Evolutionary conservation across 2,329 filamentous ascomycete genomes (phyloP), one percentile per base, ranked within the genome.

Genomic region (Aspergillus awamori): DNA sequence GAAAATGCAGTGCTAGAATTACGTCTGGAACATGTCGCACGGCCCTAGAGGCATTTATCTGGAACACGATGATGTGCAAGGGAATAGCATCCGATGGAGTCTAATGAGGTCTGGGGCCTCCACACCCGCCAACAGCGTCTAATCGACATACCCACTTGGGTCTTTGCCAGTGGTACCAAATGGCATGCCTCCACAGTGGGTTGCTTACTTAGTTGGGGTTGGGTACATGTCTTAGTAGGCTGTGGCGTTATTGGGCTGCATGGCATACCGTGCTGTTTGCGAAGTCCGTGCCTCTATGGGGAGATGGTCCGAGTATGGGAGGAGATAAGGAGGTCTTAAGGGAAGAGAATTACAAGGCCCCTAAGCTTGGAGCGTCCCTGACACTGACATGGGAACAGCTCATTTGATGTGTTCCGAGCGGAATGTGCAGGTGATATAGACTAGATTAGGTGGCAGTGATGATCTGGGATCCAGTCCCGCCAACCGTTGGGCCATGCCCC

Each of bases 131-230:
- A 45, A 20, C 3, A 55, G 26, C 24, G 41, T 2, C 41, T 45
- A 28, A 38, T 53, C 11, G 22, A 33, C 33, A 38, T 51, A 22
- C 47, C 58, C 61, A 60, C 53, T 20, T 59, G 61, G 45, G 43
- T 38, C 41, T 33, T 30, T 41, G 41, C 45, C n/a, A 61, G 61
- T 61, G 61, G 59, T 60, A 63, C 63, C 61, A 61, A 45, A 65
- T 61, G 58, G 58, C 58, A 38, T 11, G 24, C 53, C 52, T 63
- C 58, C 63, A 61, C 52, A 22, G 49, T 57, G 58, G 56, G 58
- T 54, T 49, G 53, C 33, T 36, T 36, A 36, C 33, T 36, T 36
- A 36, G 33, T 36, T 36, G 33, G 33, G 33, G 33, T 56, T 56
- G 53, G 53, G 53, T 56, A 56, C 53, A 47, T 47, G 39, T 56